These are phyloP conservation scores for Gautieria morchelliformis DNA, from an alignment of 768 basidiomycete species.

Conservation along the genomic window DNA sequence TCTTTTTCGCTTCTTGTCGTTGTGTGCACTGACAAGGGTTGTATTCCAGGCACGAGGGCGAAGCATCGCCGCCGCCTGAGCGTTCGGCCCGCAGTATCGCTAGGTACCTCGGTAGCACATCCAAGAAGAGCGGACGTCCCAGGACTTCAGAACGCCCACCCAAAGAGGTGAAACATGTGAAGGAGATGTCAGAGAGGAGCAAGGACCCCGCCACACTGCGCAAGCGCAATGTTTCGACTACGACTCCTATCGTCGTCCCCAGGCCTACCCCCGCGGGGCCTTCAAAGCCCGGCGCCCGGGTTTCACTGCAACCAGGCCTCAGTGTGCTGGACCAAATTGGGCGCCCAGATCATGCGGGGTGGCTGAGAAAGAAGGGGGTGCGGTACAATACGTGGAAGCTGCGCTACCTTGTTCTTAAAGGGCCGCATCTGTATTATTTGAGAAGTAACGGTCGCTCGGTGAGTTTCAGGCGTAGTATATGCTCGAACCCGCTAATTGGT, in stretches of 20 bases:
- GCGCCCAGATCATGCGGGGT: slow-evolving; percentile 79
- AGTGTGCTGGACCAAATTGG: slow-evolving; percentile 89
- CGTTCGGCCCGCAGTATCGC: slow-evolving; percentile 41
- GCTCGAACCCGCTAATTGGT: background rate
- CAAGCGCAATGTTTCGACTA: slow-evolving; percentile 31
- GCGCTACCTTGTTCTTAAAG: slow-evolving; percentile 89
- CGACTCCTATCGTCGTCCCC: background rate
- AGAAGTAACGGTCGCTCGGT: slow-evolving; percentile 59
- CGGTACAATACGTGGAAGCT: slow-evolving; percentile 88
- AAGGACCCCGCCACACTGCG: slow-evolving; percentile 32
- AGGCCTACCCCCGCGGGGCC: background rate
- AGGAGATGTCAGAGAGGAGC: background rate
- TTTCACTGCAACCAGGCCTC: slow-evolving; percentile 34
- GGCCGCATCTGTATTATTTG: slow-evolving; percentile 81
- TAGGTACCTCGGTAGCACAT: slow-evolving; percentile 25
- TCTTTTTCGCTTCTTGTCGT: slow-evolving; percentile 4
- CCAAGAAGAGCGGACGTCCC: slow-evolving; percentile 37
- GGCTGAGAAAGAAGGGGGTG: slow-evolving; percentile 95
- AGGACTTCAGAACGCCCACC: slow-evolving; percentile 30
- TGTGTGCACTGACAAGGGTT: background rate
- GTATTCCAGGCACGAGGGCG: background rate
- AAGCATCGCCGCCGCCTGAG: slow-evolving; percentile 17
- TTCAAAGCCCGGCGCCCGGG: background rate
- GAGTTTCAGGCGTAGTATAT: slow-evolving; percentile 14
- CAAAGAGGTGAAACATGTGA: background rate